Conservation (phyloP, 2,329 filamentous ascomycete species). For the Verticillium tricorpus region DNA sequence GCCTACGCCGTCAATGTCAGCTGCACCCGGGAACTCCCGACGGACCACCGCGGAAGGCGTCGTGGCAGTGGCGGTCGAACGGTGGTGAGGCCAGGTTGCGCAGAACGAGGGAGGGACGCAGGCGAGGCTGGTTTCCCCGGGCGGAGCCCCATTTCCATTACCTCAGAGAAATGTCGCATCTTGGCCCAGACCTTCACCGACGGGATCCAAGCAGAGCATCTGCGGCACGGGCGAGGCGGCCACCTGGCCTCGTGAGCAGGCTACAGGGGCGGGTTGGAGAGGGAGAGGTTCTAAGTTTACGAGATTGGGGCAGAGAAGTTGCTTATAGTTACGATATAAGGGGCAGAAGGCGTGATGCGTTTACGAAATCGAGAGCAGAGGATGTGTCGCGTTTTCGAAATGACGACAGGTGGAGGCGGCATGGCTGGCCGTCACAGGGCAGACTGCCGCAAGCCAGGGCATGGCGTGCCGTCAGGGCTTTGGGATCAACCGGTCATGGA, state of each 20-base stretch:
- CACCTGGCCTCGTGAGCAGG: not conserved
- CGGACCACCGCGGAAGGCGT: constrained; percentile 6
- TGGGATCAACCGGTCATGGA: not conserved
- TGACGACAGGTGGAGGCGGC: not conserved
- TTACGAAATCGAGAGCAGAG: not conserved
- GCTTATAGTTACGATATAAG: not conserved
- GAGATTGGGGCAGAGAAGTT: not conserved
- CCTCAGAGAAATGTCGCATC: not conserved
- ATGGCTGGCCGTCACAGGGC: too few species aligned
- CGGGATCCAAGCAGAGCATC: not conserved
- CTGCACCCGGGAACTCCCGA: not conserved
- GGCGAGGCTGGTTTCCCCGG: not conserved
- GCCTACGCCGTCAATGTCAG: not conserved
- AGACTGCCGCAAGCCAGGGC: not conserved
- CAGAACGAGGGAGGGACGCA: not conserved
- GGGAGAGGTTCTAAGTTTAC: not conserved
- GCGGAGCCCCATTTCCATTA: not conserved
- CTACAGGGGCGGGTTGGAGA: not conserved
- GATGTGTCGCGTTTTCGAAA: not conserved
- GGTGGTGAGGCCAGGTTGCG: not conserved
- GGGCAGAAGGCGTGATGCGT: not conserved
- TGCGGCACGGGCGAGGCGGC: not conserved
- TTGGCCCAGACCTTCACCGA: not conserved
- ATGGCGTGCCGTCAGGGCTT: too few species aligned
- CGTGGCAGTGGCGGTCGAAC: not conserved